A percentile compares a stretch with the other conserved stretches of the same genome.
phyloP scores from a whole-genome alignment of 331 rosid genomes.

The Malus hybrid region DNA sequence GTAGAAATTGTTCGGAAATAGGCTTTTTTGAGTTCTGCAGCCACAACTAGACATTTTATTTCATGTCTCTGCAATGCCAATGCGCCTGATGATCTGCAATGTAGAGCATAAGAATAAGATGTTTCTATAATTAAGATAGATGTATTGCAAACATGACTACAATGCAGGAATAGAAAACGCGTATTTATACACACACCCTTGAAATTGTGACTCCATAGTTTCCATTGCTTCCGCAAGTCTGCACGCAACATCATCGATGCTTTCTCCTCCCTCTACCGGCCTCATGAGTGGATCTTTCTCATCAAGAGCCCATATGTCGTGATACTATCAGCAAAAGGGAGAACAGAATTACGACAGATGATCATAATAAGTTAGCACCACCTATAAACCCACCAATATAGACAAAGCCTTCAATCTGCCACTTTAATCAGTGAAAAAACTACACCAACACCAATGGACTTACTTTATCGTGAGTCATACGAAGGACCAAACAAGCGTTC shows the following conservation, averaged over 20 bases:
- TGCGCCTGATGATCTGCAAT: neutral
- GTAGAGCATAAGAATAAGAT: neutral
- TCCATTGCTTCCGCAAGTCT: slow-evolving; percentile 55
- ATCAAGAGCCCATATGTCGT: slow-evolving; percentile 68
- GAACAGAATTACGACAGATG: slow-evolving; percentile 11
- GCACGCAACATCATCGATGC: slow-evolving; percentile 75
- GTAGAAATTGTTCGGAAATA: neutral
- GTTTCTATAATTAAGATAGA: neutral
- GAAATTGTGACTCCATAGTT: slow-evolving; percentile 53
- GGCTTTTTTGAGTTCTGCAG: neutral
- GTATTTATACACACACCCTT: slow-evolving; percentile 40
- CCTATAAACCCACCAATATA: neutral
- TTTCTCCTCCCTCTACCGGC: slow-evolving; percentile 80
- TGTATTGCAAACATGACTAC: neutral
- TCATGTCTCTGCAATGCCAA: neutral
- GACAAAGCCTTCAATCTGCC: neutral
- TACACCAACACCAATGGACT: slow-evolving; percentile 6
- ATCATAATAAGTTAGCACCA: neutral
- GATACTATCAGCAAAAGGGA: slow-evolving; percentile 35
- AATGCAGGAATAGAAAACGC: neutral
- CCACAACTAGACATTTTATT: neutral
- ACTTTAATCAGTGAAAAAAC: neutral
- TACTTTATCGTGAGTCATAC: slow-evolving; percentile 78
- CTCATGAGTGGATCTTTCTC: slow-evolving; percentile 58
- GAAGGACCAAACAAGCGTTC: slow-evolving; percentile 89